A percentile compares a stretch with the other conserved stretches of the same genome.
Evolutionary conservation across 371 early-diverging fungal species (phyloP).

Genomic region (Apophysomyces trapeziformis): DNA sequence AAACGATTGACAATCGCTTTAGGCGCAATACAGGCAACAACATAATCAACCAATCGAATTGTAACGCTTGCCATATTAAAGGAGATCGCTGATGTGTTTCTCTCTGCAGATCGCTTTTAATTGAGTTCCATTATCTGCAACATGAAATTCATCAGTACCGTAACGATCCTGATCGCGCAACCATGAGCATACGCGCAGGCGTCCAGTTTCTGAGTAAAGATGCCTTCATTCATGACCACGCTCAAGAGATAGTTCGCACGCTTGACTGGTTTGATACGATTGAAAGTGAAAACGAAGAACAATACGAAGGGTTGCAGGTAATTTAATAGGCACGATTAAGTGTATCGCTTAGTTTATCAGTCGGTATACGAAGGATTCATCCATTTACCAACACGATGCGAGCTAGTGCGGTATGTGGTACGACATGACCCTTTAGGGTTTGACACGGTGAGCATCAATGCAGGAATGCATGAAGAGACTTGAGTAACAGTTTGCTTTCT

Average conservation of each 20-base stretch:
- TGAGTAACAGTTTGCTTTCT: too few species aligned
- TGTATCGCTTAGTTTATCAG: slow-evolving; percentile 11
- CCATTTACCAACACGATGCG: slow-evolving; percentile 38
- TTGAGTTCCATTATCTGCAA: slow-evolving; percentile 23
- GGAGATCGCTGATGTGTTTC: not conserved
- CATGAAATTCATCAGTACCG: not conserved
- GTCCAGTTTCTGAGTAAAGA: slow-evolving; percentile 26
- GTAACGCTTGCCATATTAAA: not conserved
- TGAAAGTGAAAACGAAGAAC: slow-evolving; percentile 20
- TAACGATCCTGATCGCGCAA: slow-evolving; percentile 24
- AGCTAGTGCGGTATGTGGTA: slow-evolving; percentile 24
- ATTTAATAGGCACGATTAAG: too few species aligned
- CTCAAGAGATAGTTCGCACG: slow-evolving; percentile 18
- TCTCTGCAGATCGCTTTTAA: slow-evolving; percentile 4
- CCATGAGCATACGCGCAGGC: slow-evolving; percentile 22
- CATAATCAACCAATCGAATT: not conserved
- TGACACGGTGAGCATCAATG: slow-evolving; percentile 19
- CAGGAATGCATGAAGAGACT: too few species aligned
- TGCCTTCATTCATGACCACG: slow-evolving; percentile 29
- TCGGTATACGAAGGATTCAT: slow-evolving; percentile 38
- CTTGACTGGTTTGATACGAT: slow-evolving; percentile 38
- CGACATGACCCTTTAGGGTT: slow-evolving; percentile 22
- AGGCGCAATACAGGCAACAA: not conserved
- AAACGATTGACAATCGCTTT: not conserved
- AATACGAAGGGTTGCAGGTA: slow-evolving; percentile 14